Evolutionary conservation across 2,329 filamentous ascomycete genomes (phyloP), one percentile per base, ranked within the genome.

Genomic region (Cladobotryum protrusum): DNA sequence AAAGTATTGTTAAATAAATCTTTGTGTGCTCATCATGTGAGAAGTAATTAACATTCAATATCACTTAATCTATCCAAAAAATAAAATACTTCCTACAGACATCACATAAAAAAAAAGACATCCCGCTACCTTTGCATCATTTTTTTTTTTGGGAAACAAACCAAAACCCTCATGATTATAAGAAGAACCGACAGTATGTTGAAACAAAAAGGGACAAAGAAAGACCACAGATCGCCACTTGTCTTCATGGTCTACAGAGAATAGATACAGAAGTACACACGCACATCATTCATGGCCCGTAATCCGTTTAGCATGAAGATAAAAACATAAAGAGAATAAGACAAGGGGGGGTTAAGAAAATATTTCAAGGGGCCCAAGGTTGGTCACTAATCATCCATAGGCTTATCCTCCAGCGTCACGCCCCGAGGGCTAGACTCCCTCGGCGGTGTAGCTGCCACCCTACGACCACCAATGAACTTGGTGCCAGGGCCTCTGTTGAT

Each of bases 391-490:
- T 77, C 70, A 47, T 74, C 72, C 73, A 78, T 78, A 35, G 75
- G 72, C 58, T 70, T 72, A 58, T 78, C 75, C 54, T 77, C 74
- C 35, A 78, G 69, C 19, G 73, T 76, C 24, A 78, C 71, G 19
- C 74, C 74, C n/a, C 74, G 68, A 17, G 60, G 55, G 12, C 57
- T 62, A 41, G 56, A 52, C 24, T 69, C 66, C 40, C 53, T 50
- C n/a, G 66, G 62, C 3, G 66, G 62, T 3, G 61, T 61, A 34
- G 56, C 57, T 18, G 66, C 53, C 33, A 69, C 58, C 39, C 78
- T 68, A 52, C 74, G 74, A 34, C 74, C 78, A 45, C 63, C 80
- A 58, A 70, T 81, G 54, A 83, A 70, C 37, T 66, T 67, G 43
- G 64, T 56, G 1, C 60, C 59, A 24, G 59, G 57, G 56, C 72